Evolutionary conservation across 345 rosid species (phyloP).

Genomic region (Ceriops tagal): DNA sequence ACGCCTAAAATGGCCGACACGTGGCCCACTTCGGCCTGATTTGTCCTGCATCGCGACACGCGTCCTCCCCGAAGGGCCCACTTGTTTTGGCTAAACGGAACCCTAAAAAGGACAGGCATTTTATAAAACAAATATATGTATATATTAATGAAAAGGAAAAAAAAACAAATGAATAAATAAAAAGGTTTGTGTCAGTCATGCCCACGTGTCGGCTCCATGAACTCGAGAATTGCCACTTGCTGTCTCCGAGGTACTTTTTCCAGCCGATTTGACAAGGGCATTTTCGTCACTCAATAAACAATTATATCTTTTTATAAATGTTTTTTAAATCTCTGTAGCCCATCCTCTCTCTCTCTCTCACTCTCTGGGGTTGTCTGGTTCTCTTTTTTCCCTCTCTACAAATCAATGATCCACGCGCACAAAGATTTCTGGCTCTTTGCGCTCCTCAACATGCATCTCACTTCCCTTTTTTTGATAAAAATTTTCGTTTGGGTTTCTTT

Average conservation of each 20-base stretch:
- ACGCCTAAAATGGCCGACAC: conserved; percentile 14
- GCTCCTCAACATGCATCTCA: neutral
- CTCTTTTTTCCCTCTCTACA: conserved; percentile 10
- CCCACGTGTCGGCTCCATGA: conserved; percentile 61
- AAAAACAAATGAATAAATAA: neutral
- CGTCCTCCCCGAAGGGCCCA: conserved; percentile 20
- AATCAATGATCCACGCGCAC: neutral
- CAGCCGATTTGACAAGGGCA: conserved; percentile 13
- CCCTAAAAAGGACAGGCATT: conserved; percentile 8
- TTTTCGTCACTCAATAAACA: conserved; percentile 33
- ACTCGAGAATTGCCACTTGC: conserved; percentile 66
- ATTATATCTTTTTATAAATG: neutral
- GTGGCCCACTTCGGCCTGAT: conserved; percentile 19
- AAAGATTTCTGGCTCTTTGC: too few relatives aligned
- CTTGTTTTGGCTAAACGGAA: conserved; percentile 21
- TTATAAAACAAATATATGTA: neutral
- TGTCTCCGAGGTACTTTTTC: conserved; percentile 23
- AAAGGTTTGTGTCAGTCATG: conserved; percentile 14
- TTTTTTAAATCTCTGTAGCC: neutral
- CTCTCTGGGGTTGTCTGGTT: conserved; percentile 5
- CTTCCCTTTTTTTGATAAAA: neutral
- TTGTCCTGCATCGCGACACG: conserved; percentile 24
- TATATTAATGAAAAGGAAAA: neutral
- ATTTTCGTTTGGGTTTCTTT: neutral
- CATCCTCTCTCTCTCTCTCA: neutral